These are phyloP conservation scores for Bisporella sp. DNA, from an alignment of 2,329 filamentous ascomycete species.

Conservation along the genomic window DNA sequence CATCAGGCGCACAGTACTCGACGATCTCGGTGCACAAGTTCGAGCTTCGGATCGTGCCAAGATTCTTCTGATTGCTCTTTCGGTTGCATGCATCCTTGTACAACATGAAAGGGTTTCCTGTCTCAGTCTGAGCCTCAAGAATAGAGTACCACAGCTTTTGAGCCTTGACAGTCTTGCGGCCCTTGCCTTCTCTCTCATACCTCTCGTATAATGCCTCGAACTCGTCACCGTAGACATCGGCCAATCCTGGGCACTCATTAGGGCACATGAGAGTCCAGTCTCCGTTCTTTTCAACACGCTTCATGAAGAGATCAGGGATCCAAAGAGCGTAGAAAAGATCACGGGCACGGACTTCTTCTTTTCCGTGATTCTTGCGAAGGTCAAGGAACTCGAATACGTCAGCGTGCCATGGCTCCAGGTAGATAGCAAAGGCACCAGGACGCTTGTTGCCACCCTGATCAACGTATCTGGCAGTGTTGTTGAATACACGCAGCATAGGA, in stretches of 20 bases:
- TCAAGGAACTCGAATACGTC: conserved; percentile 98
- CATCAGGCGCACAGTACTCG: conserved; percentile 93
- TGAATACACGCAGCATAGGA: conserved; percentile 97
- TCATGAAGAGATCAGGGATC: conserved; percentile 99
- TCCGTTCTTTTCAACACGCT: conserved; percentile 93
- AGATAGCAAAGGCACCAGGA: conserved; percentile 96
- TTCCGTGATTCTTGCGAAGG: conserved; percentile 97
- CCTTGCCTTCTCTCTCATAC: conserved; percentile 83
- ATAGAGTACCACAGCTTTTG: conserved; percentile 99
- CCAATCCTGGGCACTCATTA: conserved; percentile 89
- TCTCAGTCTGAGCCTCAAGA: conserved; percentile 96
- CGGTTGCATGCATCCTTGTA: conserved; percentile 98
- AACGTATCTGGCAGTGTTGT: conserved; percentile 98
- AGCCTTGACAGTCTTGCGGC: conserved; percentile 86
- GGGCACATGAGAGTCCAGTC: conserved; percentile 99
- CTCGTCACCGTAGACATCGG: conserved; percentile 95
- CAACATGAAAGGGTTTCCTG: conserved; percentile 97
- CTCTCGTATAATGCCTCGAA: conserved; percentile 91
- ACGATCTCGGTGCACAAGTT: conserved; percentile 99
- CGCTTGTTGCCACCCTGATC: conserved; percentile 99
- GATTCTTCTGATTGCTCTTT: conserved; percentile 99
- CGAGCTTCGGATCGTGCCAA: conserved; percentile 96
- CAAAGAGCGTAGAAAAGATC: conserved; percentile 97
- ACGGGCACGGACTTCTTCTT: conserved; percentile 94
- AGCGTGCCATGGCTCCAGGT: conserved; percentile 97